Base-by-base conservation (phyloP, 2,329 filamentous ascomycete species). In the Elsinoe batatas region DNA sequence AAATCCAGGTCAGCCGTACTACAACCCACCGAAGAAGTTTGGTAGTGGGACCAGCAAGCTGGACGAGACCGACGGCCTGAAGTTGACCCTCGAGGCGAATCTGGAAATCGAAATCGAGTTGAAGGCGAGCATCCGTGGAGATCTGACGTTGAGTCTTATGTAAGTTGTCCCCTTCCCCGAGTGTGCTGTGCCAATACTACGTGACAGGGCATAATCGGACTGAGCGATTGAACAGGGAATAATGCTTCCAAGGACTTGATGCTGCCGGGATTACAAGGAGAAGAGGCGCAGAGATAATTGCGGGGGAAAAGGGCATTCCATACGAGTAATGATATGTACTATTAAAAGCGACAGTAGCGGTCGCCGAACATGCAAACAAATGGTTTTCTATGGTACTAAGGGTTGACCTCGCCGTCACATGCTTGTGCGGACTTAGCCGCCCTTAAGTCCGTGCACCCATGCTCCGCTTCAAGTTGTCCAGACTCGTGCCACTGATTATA, bases 71-170 rank as follows among this genome's bases (percentile, higher is more conserved):
- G 84, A 89, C 64, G 85, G 86, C 37, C 69, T 89, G 66, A 83
- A 83, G 68, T 70, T 91, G 66, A 79, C 83, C 36, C 73, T 93
- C 18, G 88, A 91, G 66, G 73, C 89, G 56, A 90, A 91, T 69
- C 75, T 93, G 57, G 88, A 93, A 62, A 79, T 93, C 50, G 88
- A 93, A 70, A 87, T 93, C 59, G 85, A 89, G 64, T 78, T 93
- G 59, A 93, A 93, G 76, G 88, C 88, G 17, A 84, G 85, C 69
- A 90, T 93, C 61, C 83, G 90, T 64, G 89, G 89, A 65, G 89
- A 94, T 72, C 72, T 94, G 61, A 90, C 87, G 33, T 71, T 93
- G 61, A 85, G 83, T 61, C 76, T 93, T 65, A 81, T 86, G 85
- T 88, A 78, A 76, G 81, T 83, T 18, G 18, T 30, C 37, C 32